Evolutionary conservation across 177 flowering plant genomes (phyloP), one percentile per base, ranked within the genome.

Genomic region (Vitis hybrid): DNA sequence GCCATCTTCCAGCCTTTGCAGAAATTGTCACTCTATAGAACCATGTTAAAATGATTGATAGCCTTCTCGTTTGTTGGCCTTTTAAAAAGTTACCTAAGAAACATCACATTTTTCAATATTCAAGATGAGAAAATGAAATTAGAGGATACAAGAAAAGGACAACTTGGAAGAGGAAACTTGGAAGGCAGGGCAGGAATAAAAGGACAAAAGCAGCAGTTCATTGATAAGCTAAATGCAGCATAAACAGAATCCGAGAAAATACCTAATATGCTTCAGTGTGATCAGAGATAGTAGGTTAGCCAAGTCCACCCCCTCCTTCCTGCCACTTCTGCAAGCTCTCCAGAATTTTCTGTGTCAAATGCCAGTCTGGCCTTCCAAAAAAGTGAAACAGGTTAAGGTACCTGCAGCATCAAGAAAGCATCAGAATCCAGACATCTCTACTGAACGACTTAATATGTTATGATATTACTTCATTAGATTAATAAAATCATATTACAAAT

Each of bases 1-100:
- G 83, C 85, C 85, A 84, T 84, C 11, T 76, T 67, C 59, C 61
- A 51, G 60, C 35, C 48, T 60, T 62, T 21, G 46, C 52, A 32
- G 48, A 64, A 35, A 52, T 30, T 24, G 19, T 17, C 30, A 51
- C 66, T 55, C 75, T 72, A 74, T 17, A 32, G 69, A 52, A n/a
- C 65, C 82, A 73, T 69, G 52, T 32, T 55, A 60, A 35, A 35
- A 56, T 32, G 12, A 32, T 21, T 61, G 17, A 50, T 9, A 50
- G 55, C 50, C 50, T 56, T 60, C 68, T 50, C 57, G 40, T 49
- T 58, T 40, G 14, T 12, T 27, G 61, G 27, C 40, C 55, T 49
- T 59, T 63, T 4, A 54, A 30, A 9, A 18, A 57, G 40, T 15
- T 35, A 65, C 64, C 76, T 68, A 64, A 64, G 17, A 56, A 66